Evolutionary conservation across 331 rosid species (phyloP).

Genomic region (Arachis monticola): DNA sequence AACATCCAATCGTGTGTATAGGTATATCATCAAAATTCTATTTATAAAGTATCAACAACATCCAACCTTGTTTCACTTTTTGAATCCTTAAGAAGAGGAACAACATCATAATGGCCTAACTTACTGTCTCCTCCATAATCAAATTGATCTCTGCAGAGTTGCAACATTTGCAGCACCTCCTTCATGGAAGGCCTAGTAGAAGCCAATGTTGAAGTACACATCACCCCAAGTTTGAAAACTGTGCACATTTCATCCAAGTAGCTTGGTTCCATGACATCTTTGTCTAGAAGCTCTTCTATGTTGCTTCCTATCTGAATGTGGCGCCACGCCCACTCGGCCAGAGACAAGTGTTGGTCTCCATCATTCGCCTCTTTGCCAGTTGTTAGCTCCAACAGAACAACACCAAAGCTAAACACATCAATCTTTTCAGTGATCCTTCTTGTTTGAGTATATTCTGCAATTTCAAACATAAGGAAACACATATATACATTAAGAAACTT

Average conservation of each 20-base stretch:
- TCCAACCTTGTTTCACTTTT: constrained; percentile 26
- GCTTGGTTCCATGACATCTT: constrained; percentile 53
- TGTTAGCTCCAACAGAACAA: constrained; percentile 43
- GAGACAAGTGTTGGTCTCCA: constrained; percentile 44
- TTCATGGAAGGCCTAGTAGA: constrained; percentile 45
- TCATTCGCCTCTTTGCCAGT: constrained; percentile 44
- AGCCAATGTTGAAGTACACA: constrained; percentile 43
- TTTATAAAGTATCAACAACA: constrained; percentile 15
- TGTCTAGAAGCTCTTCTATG: constrained; percentile 58
- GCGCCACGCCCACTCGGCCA: constrained; percentile 46
- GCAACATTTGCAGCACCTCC: constrained; percentile 33
- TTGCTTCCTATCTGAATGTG: constrained; percentile 46
- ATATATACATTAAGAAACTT: neutral
- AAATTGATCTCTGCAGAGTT: constrained; percentile 29
- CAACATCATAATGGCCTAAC: constrained; percentile 34
- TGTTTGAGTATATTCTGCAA: constrained; percentile 68
- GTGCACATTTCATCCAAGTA: constrained; percentile 52
- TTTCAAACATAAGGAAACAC: constrained; percentile 20
- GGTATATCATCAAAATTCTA: too few relatives aligned
- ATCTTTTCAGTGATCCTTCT: constrained; percentile 44
- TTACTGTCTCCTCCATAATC: constrained; percentile 22
- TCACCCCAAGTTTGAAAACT: constrained; percentile 45
- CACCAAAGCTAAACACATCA: constrained; percentile 48
- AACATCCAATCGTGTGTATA: too few relatives aligned
- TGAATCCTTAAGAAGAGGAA: constrained; percentile 40